These are phyloP conservation scores for Aspergillus funiculosus DNA, from an alignment of 495 filamentous ascomycete genomes.

Conservation along the genomic window DNA sequence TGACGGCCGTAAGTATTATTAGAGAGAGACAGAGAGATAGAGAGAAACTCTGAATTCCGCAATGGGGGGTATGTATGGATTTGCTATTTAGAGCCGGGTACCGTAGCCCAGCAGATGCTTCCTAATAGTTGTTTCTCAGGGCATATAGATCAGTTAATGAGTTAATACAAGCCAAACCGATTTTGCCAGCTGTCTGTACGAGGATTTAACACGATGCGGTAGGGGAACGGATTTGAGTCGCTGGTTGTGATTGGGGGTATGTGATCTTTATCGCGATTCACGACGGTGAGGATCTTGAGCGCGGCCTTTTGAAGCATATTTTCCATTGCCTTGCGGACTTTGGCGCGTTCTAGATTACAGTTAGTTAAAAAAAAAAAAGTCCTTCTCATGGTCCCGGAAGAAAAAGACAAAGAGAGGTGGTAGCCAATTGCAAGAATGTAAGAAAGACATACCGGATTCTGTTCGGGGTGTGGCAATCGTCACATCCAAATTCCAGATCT, in stretches of 20 bases:
- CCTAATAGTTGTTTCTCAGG: neutral
- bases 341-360: slow-evolving; percentile 60
- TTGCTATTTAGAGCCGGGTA: slow-evolving; percentile 12
- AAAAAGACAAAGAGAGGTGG: neutral
- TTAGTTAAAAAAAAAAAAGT: neutral
- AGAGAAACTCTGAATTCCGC: neutral
- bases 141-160: neutral
- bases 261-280: slow-evolving; percentile 87
- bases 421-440: too few relatives aligned
- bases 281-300: slow-evolving; percentile 79
- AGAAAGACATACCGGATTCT: slow-evolving; percentile 65
- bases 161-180: slow-evolving; percentile 71
- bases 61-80: neutral
- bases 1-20: neutral
- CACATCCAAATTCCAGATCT: slow-evolving; percentile 88
- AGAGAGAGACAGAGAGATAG: neutral
- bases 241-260: slow-evolving; percentile 95
- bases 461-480: slow-evolving; percentile 83
- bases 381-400: neutral
- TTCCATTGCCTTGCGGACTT: slow-evolving; percentile 82
- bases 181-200: slow-evolving; percentile 73
- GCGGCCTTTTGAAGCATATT: slow-evolving; percentile 77
- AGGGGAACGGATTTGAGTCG: slow-evolving; percentile 91
- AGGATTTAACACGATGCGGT: slow-evolving; percentile 81
- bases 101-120: slow-evolving; percentile 17